Evolutionary conservation across 176 grass and related monocot species (phyloP).

Genomic region (Triticum turgidum): DNA sequence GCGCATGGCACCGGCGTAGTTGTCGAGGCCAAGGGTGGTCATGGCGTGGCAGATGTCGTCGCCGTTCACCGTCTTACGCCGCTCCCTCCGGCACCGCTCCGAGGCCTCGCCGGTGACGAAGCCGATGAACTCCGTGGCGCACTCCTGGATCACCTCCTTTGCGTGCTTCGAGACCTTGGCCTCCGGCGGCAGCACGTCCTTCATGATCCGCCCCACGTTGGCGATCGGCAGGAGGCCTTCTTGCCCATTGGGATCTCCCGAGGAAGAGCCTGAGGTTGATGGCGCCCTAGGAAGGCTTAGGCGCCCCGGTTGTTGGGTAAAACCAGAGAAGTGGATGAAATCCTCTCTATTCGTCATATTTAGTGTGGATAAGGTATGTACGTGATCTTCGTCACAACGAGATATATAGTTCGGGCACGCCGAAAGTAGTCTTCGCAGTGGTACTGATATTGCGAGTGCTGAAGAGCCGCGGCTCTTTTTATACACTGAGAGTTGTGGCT

Average conservation of each 20-base stretch:
- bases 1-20: constrained; percentile 69
- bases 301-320: constrained; percentile 9
- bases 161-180: constrained; percentile 73
- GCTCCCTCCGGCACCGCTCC: constrained; percentile 59
- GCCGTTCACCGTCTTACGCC: constrained; percentile 75
- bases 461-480: neutral
- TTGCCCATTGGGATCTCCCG: neutral
- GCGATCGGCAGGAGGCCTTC: constrained; percentile 65
- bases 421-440: neutral
- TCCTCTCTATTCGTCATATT: constrained; percentile 6
- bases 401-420: neutral
- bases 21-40: constrained; percentile 65
- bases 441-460: neutral
- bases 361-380: neutral
- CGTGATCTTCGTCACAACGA: neutral
- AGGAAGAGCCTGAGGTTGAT: constrained; percentile 16
- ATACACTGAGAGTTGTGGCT: neutral
- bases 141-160: constrained; percentile 82
- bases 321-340: constrained; percentile 20
- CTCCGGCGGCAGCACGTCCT: constrained; percentile 52
- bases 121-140: constrained; percentile 72
- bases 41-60: constrained; percentile 77
- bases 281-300: constrained; percentile 17
- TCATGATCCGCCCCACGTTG: constrained; percentile 78
- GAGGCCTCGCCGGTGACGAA: constrained; percentile 80